These are phyloP conservation scores for Pseudocercospora crystallina DNA, from an alignment of 2,329 filamentous ascomycete genomes.

Conservation along the genomic window DNA sequence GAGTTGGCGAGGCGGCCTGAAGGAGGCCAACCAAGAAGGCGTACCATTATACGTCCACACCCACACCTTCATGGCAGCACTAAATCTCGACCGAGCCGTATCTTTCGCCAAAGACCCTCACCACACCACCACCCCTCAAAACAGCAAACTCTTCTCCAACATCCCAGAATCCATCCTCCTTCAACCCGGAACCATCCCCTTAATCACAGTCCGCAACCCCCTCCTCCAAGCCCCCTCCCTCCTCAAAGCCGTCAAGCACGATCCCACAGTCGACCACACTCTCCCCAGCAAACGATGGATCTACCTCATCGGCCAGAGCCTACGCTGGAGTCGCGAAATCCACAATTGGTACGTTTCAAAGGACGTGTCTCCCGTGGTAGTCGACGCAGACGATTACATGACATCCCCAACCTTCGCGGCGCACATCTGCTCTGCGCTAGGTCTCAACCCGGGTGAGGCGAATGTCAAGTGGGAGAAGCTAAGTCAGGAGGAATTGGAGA, in stretches of 20 bases:
- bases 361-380: conserved; percentile 30
- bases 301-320: conserved; percentile 29
- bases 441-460: conserved; percentile 35
- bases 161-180: conserved; percentile 40
- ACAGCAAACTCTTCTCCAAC: conserved; percentile 30
- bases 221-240: conserved; percentile 40
- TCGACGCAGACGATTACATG: conserved; percentile 44
- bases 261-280: conserved; percentile 8
- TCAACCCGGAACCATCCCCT: conserved; percentile 25
- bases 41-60: no score
- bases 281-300: conserved; percentile 16
- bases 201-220: conserved; percentile 42
- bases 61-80: no score
- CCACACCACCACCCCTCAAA: conserved; percentile 30
- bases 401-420: conserved; percentile 33
- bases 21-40: no score
- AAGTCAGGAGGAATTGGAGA: conserved; percentile 4
- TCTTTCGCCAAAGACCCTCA: no score
- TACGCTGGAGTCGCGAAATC: conserved; percentile 35
- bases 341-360: conserved; percentile 38
- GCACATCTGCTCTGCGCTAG: conserved; percentile 30
- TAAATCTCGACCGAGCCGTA: no score
- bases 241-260: conserved; percentile 7
- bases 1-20: no score
- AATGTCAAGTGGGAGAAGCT: conserved; percentile 27